Percentiles rank a stretch among this genome's conserved stretches.
phyloP scores from a whole-genome alignment of 352 stramenopile genomes.

The Blastocystis sp. region DNA sequence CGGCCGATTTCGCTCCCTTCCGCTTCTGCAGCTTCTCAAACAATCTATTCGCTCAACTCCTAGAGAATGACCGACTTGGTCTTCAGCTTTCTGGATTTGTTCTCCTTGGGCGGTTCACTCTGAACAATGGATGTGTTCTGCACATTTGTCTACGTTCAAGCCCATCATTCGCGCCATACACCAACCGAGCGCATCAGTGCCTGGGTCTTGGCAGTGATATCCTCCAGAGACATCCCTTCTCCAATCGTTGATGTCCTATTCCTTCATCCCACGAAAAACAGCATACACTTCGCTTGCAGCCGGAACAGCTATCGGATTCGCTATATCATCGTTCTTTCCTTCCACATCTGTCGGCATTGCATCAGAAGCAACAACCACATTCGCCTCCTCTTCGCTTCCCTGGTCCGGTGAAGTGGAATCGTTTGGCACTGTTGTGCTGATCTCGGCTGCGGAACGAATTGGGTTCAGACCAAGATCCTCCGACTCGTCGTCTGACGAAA shows the following conservation, averaged over 20 bases:
- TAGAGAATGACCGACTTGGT: background rate
- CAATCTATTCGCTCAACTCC: background rate
- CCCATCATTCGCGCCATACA: background rate
- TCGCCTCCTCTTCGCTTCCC: too few species aligned
- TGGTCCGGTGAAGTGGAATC: too few species aligned
- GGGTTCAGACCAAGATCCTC: background rate
- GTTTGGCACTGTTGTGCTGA: too few species aligned
- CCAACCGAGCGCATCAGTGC: conserved; percentile 51
- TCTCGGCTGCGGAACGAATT: too few species aligned
- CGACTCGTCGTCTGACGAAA: background rate
- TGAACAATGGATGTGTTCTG: background rate
- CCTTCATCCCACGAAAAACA: background rate
- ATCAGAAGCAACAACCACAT: too few species aligned
- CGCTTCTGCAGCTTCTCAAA: conserved; percentile 43
- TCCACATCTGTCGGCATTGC: too few species aligned
- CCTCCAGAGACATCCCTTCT: conserved; percentile 8
- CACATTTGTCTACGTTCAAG: conserved; percentile 3
- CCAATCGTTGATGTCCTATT: background rate
- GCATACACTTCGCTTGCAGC: too few species aligned
- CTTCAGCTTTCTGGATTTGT: conserved; percentile 50
- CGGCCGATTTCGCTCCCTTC: background rate
- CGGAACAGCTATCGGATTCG: too few species aligned
- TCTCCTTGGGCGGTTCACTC: background rate
- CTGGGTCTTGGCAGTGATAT: conserved; percentile 32
- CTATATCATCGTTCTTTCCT: too few species aligned